Evolutionary conservation across 129 eudicot species (phyloP).

Genomic region (Heracleum sosnowskyi): DNA sequence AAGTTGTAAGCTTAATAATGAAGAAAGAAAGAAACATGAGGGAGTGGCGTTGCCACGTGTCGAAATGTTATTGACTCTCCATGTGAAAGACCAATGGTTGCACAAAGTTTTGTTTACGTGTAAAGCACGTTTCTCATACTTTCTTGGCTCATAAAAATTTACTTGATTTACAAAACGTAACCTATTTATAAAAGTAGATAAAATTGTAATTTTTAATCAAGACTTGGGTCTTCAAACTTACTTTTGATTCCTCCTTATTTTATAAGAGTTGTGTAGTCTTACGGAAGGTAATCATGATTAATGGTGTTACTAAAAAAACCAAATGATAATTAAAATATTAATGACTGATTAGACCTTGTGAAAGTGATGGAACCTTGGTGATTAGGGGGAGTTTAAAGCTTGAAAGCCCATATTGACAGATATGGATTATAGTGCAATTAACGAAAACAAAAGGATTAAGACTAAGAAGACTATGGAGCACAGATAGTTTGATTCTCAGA

Average conservation of each 20-base stretch:
- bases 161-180: neutral
- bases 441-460: neutral
- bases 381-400: neutral
- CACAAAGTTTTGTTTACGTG: neutral
- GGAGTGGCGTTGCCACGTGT: conserved; percentile 27
- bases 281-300: neutral
- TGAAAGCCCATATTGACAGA: neutral
- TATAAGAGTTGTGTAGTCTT: neutral
- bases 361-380: neutral
- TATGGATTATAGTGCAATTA: neutral
- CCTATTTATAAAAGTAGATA: neutral
- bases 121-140: neutral
- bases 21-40: conserved; percentile 46
- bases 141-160: neutral
- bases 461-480: neutral
- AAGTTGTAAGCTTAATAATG: conserved; percentile 45
- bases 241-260: neutral
- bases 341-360: neutral
- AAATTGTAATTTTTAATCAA: neutral
- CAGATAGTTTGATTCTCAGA: neutral
- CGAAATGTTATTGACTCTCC: neutral
- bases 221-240: neutral
- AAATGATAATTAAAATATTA: too few relatives aligned
- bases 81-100: neutral
- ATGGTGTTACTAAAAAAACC: too few relatives aligned